Evolutionary conservation across 495 filamentous ascomycete genomes (phyloP).

Genomic region (Chaetomium fimeti): DNA sequence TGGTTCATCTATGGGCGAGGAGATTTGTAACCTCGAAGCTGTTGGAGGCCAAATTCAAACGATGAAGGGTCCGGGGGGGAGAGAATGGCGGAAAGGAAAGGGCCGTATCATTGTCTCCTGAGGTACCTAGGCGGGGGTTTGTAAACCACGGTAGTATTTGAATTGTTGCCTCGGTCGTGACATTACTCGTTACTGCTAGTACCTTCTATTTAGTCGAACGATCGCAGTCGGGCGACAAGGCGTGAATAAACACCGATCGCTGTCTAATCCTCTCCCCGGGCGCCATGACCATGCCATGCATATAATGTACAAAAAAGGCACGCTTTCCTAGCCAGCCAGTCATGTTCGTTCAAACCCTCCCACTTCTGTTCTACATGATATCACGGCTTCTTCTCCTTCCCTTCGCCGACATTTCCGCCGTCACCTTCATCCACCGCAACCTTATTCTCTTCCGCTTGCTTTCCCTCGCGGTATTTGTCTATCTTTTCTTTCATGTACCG

Average conservation of each 20-base stretch:
- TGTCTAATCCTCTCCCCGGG: conserved; percentile 18
- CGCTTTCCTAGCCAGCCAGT: background rate
- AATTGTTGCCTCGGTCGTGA: background rate
- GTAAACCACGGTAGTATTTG: background rate
- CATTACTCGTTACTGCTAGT: background rate
- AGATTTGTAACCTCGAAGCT: background rate
- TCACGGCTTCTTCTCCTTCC: conserved; percentile 17
- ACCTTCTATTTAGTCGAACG: background rate
- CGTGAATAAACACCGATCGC: conserved; percentile 17
- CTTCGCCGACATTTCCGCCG: background rate
- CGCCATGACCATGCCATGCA: conserved; percentile 26
- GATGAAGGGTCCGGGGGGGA: background rate
- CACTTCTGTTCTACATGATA: background rate
- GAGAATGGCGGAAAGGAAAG: background rate
- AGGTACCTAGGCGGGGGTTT: background rate
- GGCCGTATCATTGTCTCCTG: too few relatives aligned
- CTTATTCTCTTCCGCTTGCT: conserved; percentile 24
- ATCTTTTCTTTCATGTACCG: conserved; percentile 84
- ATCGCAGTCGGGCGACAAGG: background rate
- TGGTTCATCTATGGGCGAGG: background rate
- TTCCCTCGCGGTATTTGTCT: conserved; percentile 61
- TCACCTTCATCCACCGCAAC: conserved; percentile 9
- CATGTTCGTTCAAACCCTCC: background rate
- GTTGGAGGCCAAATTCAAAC: background rate
- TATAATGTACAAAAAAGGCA: conserved; percentile 21